phyloP scores from a whole-genome alignment of 148 eudicot species.

The Salicornia ramosissima region DNA sequence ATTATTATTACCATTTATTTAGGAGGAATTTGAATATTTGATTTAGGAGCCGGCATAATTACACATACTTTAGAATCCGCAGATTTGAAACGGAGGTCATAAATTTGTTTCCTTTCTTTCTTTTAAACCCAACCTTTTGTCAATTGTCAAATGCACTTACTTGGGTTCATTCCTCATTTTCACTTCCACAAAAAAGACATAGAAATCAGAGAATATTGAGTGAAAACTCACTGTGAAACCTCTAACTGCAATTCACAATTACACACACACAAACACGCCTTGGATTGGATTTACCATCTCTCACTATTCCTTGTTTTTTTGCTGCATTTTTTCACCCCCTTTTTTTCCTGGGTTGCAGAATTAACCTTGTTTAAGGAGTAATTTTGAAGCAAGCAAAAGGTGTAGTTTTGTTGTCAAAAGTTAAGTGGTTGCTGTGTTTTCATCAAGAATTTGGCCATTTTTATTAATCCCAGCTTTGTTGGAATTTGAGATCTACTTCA shows the following conservation, averaged over 20 bases:
- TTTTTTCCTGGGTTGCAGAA: background rate
- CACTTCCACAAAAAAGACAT: background rate
- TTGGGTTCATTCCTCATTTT: background rate
- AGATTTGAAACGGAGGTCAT: constrained; percentile 22
- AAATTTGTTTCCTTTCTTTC: background rate
- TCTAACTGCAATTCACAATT: too few relatives aligned
- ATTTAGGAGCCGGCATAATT: constrained; percentile 20
- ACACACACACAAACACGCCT: too few relatives aligned
- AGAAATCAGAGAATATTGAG: background rate
- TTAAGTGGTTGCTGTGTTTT: background rate
- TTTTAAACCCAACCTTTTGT: background rate
- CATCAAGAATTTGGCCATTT: background rate
- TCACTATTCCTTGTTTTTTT: too few relatives aligned
- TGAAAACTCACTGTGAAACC: too few relatives aligned
- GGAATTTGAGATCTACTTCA: constrained; percentile 7
- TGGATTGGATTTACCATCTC: too few relatives aligned
- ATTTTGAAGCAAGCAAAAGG: background rate
- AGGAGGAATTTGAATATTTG: constrained; percentile 23
- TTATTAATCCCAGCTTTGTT: constrained; percentile 1
- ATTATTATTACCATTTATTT: too few relatives aligned
- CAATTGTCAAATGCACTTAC: background rate
- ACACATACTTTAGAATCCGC: constrained; percentile 23
- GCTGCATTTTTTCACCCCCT: background rate
- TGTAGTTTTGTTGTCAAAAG: background rate
- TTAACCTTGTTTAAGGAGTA: background rate